phyloP scores from a whole-genome alignment of 2,329 filamentous ascomycete genomes.

The Diaporthe amygdali region DNA sequence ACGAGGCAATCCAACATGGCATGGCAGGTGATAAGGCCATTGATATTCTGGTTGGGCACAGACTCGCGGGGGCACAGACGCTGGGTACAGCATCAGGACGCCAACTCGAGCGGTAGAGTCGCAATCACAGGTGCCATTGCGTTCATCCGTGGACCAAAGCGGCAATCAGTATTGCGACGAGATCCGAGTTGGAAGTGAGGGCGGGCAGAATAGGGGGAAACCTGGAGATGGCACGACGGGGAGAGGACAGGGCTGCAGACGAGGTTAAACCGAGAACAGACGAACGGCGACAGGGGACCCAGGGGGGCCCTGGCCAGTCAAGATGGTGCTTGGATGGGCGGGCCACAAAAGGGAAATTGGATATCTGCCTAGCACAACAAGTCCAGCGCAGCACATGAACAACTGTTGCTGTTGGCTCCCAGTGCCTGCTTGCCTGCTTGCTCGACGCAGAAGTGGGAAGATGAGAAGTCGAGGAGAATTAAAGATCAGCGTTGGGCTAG shows the following conservation, averaged over 20 bases:
- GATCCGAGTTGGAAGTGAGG: neutral
- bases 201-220: neutral
- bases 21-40: neutral
- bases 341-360: slow-evolving; percentile 36
- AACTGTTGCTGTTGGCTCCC: no score
- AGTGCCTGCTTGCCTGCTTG: no score
- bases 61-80: neutral
- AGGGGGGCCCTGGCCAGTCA: neutral
- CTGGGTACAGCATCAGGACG: neutral
- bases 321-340: neutral
- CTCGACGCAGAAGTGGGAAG: slow-evolving; percentile 22
- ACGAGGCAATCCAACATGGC: neutral
- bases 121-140: neutral
- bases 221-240: slow-evolving; percentile 12
- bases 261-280: slow-evolving; percentile 14
- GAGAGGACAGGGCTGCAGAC: neutral
- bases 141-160: neutral
- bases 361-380: slow-evolving; percentile 25
- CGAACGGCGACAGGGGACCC: neutral
- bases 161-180: neutral
- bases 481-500: neutral
- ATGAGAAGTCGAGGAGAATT: neutral
- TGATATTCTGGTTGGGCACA: neutral
- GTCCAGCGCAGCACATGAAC: neutral
- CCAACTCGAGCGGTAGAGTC: neutral